phyloP scores from a whole-genome alignment of 352 stramenopile species.

The Phytopythium oedochilum region DNA sequence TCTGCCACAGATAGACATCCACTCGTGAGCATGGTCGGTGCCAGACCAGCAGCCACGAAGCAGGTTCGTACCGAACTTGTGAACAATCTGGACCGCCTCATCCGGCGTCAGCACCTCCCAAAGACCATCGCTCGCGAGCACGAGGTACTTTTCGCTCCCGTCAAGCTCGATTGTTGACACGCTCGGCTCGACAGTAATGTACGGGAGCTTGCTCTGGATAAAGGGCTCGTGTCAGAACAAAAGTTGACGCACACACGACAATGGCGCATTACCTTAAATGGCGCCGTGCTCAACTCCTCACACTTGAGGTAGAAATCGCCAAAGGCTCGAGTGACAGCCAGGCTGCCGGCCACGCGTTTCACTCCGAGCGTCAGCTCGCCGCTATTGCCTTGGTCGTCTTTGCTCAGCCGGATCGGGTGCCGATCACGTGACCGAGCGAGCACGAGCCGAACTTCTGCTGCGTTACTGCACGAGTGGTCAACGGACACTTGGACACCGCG shows the following conservation, averaged over 20 bases:
- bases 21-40: background rate
- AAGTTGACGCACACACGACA: background rate
- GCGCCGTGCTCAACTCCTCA: conserved; percentile 85
- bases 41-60: too few species aligned
- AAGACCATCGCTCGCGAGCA: conserved; percentile 79
- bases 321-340: conserved; percentile 90
- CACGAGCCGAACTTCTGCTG: conserved; percentile 44
- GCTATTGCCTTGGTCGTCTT: conserved; percentile 85
- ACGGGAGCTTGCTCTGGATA: conserved; percentile 67
- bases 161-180: conserved; percentile 44
- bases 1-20: conserved; percentile 15
- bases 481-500: conserved; percentile 35
- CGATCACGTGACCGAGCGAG: conserved; percentile 63
- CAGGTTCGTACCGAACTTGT: conserved; percentile 59
- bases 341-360: conserved; percentile 87
- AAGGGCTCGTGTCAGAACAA: conserved; percentile 2
- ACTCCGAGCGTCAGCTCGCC: conserved; percentile 59
- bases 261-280: conserved; percentile 71
- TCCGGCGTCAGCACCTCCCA: conserved; percentile 74
- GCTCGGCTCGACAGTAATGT: conserved; percentile 70
- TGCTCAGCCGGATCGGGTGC: conserved; percentile 87
- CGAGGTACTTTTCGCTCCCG: conserved; percentile 57
- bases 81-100: conserved; percentile 60
- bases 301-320: conserved; percentile 94
- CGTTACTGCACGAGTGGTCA: conserved; percentile 59